Conservation (phyloP, 2,329 filamentous ascomycete genomes). For the Paracamarosporium sp. region DNA sequence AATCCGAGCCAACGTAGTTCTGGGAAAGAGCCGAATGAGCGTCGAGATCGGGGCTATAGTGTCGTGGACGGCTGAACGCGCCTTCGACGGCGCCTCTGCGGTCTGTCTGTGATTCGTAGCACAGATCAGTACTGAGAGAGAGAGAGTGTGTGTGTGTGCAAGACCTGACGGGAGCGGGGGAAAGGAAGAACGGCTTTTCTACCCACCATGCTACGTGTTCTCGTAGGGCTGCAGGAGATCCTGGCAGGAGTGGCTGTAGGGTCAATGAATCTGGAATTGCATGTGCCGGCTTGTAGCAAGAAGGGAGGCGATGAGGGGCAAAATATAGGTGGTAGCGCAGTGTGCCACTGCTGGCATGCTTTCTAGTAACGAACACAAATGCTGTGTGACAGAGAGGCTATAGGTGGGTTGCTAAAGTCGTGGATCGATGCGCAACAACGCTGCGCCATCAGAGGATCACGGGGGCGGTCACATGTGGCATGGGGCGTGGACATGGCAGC, state of each 20-base stretch:
- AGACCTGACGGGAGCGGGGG: slow-evolving; percentile 13
- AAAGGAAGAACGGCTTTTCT: slow-evolving; percentile 29
- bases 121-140: slow-evolving; percentile 30
- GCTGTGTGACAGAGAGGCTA: slow-evolving; percentile 42
- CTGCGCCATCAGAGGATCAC: slow-evolving; percentile 15
- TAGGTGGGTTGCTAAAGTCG: slow-evolving; percentile 32
- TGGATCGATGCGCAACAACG: slow-evolving; percentile 25
- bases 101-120: slow-evolving; percentile 34
- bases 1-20: slow-evolving; percentile 13
- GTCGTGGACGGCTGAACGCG: slow-evolving; percentile 23
- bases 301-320: slow-evolving; percentile 24
- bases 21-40: slow-evolving; percentile 22
- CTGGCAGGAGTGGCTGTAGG: slow-evolving; percentile 32
- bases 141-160: slow-evolving; percentile 12
- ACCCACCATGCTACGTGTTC: slow-evolving; percentile 47
- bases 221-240: slow-evolving; percentile 28
- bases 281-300: slow-evolving; percentile 23
- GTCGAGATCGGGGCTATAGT: slow-evolving; percentile 23
- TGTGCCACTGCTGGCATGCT: slow-evolving; percentile 45
- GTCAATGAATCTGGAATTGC: slow-evolving; percentile 44
- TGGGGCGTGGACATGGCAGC: slow-evolving; percentile 31
- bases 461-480: slow-evolving; percentile 8
- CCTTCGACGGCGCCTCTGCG: slow-evolving; percentile 31
- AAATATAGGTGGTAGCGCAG: slow-evolving; percentile 34
- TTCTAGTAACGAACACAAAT: slow-evolving; percentile 28